Evolutionary conservation across 495 filamentous ascomycete species (phyloP), one percentile per base, ranked within the genome.

Genomic region (Neurospora sp.): DNA sequence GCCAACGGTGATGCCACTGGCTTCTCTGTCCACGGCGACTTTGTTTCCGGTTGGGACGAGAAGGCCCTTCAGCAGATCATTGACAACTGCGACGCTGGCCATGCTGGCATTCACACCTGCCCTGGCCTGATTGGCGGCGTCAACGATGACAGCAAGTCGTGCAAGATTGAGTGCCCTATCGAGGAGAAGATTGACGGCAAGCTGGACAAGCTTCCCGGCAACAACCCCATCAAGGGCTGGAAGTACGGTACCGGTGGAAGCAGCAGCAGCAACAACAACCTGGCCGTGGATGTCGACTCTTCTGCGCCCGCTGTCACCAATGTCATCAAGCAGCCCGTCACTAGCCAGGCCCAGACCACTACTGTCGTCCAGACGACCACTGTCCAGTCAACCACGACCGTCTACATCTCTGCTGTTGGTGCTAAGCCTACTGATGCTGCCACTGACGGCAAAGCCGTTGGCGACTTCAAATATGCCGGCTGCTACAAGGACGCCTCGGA

Each of bases 11-110:
- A 90, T 69, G 80, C 80, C 38, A 88, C 87, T n/a, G 87, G 87
- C 69, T 88, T 81, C 79, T 83, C 82, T 39, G 86, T 87, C 69
- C 91, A 93, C 81, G 90, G 86, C 41, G 91, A 93, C 81, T 93
- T 93, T 80, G 82, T 93, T 62, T 88, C 91, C 69, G 92, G 90
- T 39, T 94, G 92, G 92, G 88, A 93, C 74, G 79, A 84, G 70
- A 74, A 81, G 6, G 82, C 85, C 71, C 87, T 93, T 23, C 86
- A 92, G 78, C 82, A 85, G 41, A 89, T 89, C 74, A 84, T 92
- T 73, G 82, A 78, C 73, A 84, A 80, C 69, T 93, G 91, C 83
- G 83, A 88, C 71, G 84, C 79, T 72, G 83, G 86, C 44, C 84
- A 85, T 72, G 79, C 77, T 37, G 84, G 81, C n/a, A 83, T 91